Evolutionary conservation across 805 yeast genomes (phyloP).

Genomic region (Schwanniomyces vanrijiae): DNA sequence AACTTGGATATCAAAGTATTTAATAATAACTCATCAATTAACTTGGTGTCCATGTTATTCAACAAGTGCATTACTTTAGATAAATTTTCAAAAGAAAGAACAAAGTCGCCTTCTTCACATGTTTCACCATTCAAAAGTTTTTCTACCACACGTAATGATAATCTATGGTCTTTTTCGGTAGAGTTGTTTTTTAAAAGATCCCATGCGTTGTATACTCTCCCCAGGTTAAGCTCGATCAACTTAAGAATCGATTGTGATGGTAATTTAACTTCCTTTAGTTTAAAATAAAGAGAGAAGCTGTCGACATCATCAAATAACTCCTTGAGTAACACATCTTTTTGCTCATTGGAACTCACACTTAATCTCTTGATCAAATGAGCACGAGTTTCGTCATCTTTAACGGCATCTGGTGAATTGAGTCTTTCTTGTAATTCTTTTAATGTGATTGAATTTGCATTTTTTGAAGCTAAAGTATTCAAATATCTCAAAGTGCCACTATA

Average conservation of each 20-base stretch:
- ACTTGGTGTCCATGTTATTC: neutral
- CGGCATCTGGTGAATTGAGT: neutral
- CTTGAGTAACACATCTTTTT: constrained; percentile 15
- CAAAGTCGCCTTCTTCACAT: constrained; percentile 29
- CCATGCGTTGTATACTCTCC: constrained; percentile 51
- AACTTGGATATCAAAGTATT: constrained; percentile 7
- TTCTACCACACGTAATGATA: constrained; percentile 25
- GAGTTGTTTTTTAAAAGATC: constrained; percentile 40
- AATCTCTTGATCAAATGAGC: constrained; percentile 10
- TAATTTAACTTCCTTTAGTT: constrained; percentile 15
- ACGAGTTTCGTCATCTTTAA: constrained; percentile 8
- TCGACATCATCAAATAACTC: constrained; percentile 17
- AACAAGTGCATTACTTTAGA: constrained; percentile 7
- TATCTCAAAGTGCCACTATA: neutral
- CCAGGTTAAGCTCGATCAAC: constrained; percentile 48
- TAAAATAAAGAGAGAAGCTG: constrained; percentile 29
- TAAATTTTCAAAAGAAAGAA: constrained; percentile 10
- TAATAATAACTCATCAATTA: neutral
- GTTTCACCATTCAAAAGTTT: constrained; percentile 41
- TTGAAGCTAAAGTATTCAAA: constrained; percentile 6
- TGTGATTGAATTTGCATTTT: constrained; percentile 5
- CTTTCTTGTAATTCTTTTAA: constrained; percentile 5
- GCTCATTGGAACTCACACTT: constrained; percentile 7
- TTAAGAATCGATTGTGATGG: constrained; percentile 14
- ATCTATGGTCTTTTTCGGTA: constrained; percentile 13